Evolutionary conservation across 1,139 yeast genomes (phyloP).

Genomic region (Pichiaceae sp.): DNA sequence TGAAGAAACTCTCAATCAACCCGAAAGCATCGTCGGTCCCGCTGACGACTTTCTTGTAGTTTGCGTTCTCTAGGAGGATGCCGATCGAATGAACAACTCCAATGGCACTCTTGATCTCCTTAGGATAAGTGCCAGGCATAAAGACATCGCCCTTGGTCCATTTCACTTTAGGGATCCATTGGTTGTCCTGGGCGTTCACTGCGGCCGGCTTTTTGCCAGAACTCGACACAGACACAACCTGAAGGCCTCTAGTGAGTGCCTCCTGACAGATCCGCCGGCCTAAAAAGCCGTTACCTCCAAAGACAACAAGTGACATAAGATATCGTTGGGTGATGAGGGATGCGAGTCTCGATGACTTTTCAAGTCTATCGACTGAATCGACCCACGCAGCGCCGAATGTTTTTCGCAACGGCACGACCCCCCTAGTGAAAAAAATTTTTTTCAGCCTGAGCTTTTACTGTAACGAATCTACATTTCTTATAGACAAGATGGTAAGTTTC

Average conservation of each 20-base stretch:
- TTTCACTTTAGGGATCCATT: conserved; percentile 52
- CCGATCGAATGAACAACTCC: conserved; percentile 87
- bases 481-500: conserved; percentile 10
- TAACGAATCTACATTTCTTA: background rate
- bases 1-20: conserved; percentile 17
- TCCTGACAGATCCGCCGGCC: conserved; percentile 66
- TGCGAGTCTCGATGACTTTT: no score
- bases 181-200: conserved; percentile 23
- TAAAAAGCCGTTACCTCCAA: conserved; percentile 84
- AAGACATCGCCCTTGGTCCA: conserved; percentile 69
- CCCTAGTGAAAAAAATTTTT: background rate
- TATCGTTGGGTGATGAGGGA: background rate
- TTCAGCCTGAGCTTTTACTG: background rate
- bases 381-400: background rate
- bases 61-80: conserved; percentile 54
- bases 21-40: conserved; percentile 30
- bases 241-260: conserved; percentile 55
- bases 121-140: conserved; percentile 47
- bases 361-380: no score
- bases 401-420: background rate
- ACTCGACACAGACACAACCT: conserved; percentile 49
- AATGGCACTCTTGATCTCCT: conserved; percentile 37
- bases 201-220: conserved; percentile 49
- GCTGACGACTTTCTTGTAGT: conserved; percentile 47
- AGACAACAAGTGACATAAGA: conserved; percentile 38